A percentile compares a stretch with the other conserved stretches of the same genome.
Conservation (phyloP, 306 rosid genomes). For the Cicer chorassanicum region DNA sequence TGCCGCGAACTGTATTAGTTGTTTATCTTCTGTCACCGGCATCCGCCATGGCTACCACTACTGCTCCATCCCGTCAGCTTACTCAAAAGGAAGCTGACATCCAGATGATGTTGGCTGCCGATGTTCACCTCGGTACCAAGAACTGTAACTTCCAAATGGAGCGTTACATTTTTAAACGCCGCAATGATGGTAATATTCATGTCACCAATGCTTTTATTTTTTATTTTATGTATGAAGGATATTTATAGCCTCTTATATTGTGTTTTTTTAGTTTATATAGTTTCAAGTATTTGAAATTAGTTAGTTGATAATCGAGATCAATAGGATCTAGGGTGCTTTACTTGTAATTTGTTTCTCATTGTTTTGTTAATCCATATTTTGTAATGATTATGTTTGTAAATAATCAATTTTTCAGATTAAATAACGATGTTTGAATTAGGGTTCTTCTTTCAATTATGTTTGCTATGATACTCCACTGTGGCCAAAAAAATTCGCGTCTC, state of each 20-base stretch:
- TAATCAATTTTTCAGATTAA: too few relatives aligned
- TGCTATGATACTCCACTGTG: too few relatives aligned
- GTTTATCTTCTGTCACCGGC: neutral
- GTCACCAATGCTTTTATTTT: neutral
- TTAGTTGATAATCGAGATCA: neutral
- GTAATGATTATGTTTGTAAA: too few relatives aligned
- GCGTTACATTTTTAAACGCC: conserved; percentile 86
- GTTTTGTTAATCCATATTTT: too few relatives aligned
- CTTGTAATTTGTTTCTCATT: neutral
- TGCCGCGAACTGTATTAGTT: too few relatives aligned
- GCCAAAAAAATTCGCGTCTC: too few relatives aligned
- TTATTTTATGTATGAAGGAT: too few relatives aligned
- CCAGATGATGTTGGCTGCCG: conserved; percentile 90
- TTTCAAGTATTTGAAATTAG: neutral
- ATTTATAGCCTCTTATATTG: neutral
- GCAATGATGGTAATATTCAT: conserved; percentile 68
- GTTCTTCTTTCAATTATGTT: too few relatives aligned
- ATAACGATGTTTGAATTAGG: too few relatives aligned
- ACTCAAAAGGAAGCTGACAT: conserved; percentile 87
- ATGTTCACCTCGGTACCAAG: conserved; percentile 86
- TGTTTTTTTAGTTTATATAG: neutral
- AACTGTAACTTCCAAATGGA: conserved; percentile 91
- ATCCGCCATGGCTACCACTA: conserved; percentile 10
- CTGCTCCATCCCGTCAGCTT: conserved; percentile 65
- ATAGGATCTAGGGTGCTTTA: neutral